Base-by-base conservation (phyloP, 371 early-diverging fungal species). In the Conidiobolus incongruus region DNA sequence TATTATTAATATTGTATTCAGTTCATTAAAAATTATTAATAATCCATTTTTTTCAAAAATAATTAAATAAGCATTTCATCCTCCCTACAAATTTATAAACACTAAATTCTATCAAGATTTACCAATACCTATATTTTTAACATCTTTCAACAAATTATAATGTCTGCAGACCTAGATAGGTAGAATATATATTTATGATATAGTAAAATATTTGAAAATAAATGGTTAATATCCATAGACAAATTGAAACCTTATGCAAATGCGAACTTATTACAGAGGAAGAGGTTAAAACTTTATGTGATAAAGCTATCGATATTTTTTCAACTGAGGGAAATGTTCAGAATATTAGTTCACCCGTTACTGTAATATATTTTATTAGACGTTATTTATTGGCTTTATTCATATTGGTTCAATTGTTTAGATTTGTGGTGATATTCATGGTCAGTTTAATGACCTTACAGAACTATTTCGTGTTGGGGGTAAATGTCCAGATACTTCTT, bases 401-500 rank as follows among this genome's bases (percentile, higher is more conserved):
- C 5, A 7, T 30, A 13, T 38, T 4, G 6, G 2, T 4, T 13
- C 12, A 21, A 21, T 38, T 35, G 36, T 35, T 15, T 33, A 45
- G 46, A 45, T 59, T 35, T 98, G 98, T 65, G 99, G 99, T 31
- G 99, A 99, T 60, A 91, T 98, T 41, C 99, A 99, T 68, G 99
- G 99, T 20, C 99, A 99, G 63, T 97, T 96, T 60, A 87, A 93
- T 62, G 99, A 99, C 58, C 68, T 98, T 37, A 76, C 95, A 63
- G 95, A 98, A 56, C 69, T 99, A 47, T 97, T 98, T 61, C 75
- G 87, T 42, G 91, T 94, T 39, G 98, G 98, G 41, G 99, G 99
- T 33, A 79, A 92, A 56, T 86, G 86, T 10, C 91, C 98, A 13
- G 85, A 95, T 55, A 98, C 97, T 44, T 98, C 94, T 58, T 99